A percentile compares a stretch with the other conserved stretches of the same genome.
These are phyloP conservation scores for Globisporangium paroecandrum DNA, from an alignment of 352 stramenopile genomes.

Conservation along the genomic window DNA sequence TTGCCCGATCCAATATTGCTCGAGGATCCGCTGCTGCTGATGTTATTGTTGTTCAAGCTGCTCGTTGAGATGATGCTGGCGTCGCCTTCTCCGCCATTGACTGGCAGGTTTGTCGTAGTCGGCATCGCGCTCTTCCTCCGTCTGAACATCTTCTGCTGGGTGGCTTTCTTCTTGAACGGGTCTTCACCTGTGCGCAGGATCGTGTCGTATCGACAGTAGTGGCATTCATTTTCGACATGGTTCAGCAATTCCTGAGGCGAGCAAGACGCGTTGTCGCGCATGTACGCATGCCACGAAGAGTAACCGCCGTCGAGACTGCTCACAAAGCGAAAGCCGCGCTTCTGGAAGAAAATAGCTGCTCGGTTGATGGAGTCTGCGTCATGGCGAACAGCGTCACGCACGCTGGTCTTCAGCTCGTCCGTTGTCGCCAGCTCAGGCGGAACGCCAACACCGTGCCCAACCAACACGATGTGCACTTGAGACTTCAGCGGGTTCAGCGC, in stretches of 20 bases:
- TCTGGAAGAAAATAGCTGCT: conserved; percentile 79
- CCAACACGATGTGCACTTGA: conserved; percentile 69
- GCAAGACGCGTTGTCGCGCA: conserved; percentile 54
- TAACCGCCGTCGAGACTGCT: conserved; percentile 74
- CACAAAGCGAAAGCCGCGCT: conserved; percentile 79
- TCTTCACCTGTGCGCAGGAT: conserved; percentile 67
- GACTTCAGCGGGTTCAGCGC: conserved; percentile 73
- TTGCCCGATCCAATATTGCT: conserved; percentile 20
- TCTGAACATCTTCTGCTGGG: conserved; percentile 29
- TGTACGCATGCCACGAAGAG: conserved; percentile 80
- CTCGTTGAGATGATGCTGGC: conserved; percentile 69
- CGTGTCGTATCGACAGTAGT: conserved; percentile 79
- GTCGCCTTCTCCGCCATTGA: conserved; percentile 71
- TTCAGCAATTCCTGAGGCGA: conserved; percentile 69
- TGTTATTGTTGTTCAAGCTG: conserved; percentile 27
- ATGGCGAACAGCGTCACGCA: conserved; percentile 68
- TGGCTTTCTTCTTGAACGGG: conserved; percentile 50
- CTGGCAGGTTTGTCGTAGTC: conserved; percentile 60
- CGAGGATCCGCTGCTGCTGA: conserved; percentile 22
- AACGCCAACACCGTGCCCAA: conserved; percentile 69
- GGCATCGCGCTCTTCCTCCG: conserved; percentile 71
- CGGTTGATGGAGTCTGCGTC: conserved; percentile 73
- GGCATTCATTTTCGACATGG: conserved; percentile 62
- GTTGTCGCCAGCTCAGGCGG: conserved; percentile 53
- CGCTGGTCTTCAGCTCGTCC: conserved; percentile 67